phyloP scores from a whole-genome alignment of 345 rosid genomes.

The Schrenkiella parvula region DNA sequence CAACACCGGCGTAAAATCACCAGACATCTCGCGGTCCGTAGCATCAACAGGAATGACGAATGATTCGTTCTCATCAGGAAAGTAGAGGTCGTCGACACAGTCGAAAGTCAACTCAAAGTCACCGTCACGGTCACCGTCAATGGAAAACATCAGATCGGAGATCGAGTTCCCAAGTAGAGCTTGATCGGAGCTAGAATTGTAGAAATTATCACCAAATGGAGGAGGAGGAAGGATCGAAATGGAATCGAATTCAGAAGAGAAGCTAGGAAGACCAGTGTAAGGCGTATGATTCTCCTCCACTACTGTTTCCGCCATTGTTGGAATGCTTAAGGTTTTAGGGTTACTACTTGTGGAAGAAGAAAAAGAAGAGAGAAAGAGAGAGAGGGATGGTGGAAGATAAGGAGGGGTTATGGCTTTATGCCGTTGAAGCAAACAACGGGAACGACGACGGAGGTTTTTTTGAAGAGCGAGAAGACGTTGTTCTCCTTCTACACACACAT shows the following conservation, averaged over 20 bases:
- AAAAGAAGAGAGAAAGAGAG: neutral
- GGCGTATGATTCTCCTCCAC: neutral
- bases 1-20: neutral
- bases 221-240: constrained; percentile 42
- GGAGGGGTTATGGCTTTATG: neutral
- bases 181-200: constrained; percentile 31
- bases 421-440: neutral
- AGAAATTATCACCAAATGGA: constrained; percentile 43
- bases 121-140: constrained; percentile 41
- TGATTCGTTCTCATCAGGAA: constrained; percentile 50
- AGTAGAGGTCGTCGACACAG: constrained; percentile 41
- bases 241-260: constrained; percentile 21
- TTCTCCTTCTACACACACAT: neutral
- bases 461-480: neutral
- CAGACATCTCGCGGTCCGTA: constrained; percentile 12
- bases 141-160: constrained; percentile 29
- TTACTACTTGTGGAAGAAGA: constrained; percentile 14
- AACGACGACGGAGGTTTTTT: constrained; percentile 2
- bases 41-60: constrained; percentile 30
- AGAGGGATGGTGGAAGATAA: no score
- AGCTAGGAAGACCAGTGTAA: neutral
- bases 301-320: constrained; percentile 22
- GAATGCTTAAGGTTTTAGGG: constrained; percentile 9
- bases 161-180: neutral
- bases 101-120: constrained; percentile 57